Evolutionary conservation across 2,329 filamentous ascomycete species (phyloP).

Genomic region (Pestalotiopsis sp.): DNA sequence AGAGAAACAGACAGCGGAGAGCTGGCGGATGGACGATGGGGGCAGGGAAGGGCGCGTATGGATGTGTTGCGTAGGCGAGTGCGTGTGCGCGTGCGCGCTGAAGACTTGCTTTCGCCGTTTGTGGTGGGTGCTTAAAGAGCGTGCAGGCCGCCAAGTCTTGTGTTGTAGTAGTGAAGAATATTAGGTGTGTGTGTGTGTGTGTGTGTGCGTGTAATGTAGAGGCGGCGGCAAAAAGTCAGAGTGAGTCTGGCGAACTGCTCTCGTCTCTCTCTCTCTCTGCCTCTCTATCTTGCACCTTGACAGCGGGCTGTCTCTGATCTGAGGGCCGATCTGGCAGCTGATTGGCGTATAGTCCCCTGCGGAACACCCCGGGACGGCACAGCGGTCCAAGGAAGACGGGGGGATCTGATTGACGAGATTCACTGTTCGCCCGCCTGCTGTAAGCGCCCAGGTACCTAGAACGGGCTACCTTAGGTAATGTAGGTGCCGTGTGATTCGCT

Average conservation of each 20-base stretch:
- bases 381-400: background rate
- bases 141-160: background rate
- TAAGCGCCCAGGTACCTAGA: constrained; percentile 10
- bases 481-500: constrained; percentile 1
- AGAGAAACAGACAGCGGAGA: background rate
- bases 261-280: background rate
- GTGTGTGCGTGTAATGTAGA: background rate
- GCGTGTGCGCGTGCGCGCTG: background rate
- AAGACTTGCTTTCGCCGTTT: constrained; percentile 9
- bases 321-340: background rate
- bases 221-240: background rate
- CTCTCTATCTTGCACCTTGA: background rate
- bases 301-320: background rate
- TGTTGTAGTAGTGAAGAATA: background rate
- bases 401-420: background rate
- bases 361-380: constrained; percentile 10
- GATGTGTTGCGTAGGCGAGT: background rate
- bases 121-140: background rate
- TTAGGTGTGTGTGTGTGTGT: background rate
- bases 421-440: background rate
- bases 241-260: background rate
- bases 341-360: constrained; percentile 8
- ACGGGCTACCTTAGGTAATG: background rate
- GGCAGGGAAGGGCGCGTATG: background rate
- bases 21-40: background rate